A percentile compares a stretch with the other conserved stretches of the same genome.
These are phyloP conservation scores for Eimeria tenella DNA, from an alignment of 169 alveolate genomes.

Conservation along the genomic window DNA sequence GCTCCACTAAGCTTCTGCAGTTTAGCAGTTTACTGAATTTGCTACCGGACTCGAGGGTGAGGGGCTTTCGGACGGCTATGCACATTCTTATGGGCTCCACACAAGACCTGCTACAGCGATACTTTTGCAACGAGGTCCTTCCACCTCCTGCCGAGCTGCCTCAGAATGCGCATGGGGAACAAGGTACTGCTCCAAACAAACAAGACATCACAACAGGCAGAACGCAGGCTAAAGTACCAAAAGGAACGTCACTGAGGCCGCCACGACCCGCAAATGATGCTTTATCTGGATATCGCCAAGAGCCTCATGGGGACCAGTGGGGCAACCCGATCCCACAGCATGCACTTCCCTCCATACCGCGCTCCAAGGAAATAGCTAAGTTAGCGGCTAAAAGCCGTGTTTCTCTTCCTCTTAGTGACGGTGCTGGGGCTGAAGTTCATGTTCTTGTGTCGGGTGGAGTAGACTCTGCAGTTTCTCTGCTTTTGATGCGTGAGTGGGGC, in stretches of 20 bases:
- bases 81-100: conserved; percentile 26
- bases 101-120: conserved; percentile 14
- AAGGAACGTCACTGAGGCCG: not conserved
- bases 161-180: not conserved
- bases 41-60: conserved; percentile 26
- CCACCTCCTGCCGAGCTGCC: not conserved
- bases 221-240: not conserved
- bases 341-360: not conserved
- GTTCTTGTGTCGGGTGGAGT: conserved; percentile 87
- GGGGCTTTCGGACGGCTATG: conserved; percentile 55
- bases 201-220: not conserved
- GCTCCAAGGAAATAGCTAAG: not conserved
- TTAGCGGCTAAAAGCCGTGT: conserved; percentile 2
- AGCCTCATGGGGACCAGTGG: not conserved
- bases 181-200: not conserved
- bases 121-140: not conserved
- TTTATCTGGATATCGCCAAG: not conserved
- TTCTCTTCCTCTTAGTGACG: conserved; percentile 15
- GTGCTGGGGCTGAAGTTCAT: conserved; percentile 79
- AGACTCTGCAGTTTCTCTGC: conserved; percentile 86
- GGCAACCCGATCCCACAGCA: not conserved
- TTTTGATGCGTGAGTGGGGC: conserved; percentile 84
- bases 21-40: conserved; percentile 18
- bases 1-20: conserved; percentile 34
- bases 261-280: not conserved